Percentiles rank a stretch among this genome's conserved stretches.
phyloP scores from a whole-genome alignment of 2,329 filamentous ascomycete species.

The Davidsoniella neocaledoniae region DNA sequence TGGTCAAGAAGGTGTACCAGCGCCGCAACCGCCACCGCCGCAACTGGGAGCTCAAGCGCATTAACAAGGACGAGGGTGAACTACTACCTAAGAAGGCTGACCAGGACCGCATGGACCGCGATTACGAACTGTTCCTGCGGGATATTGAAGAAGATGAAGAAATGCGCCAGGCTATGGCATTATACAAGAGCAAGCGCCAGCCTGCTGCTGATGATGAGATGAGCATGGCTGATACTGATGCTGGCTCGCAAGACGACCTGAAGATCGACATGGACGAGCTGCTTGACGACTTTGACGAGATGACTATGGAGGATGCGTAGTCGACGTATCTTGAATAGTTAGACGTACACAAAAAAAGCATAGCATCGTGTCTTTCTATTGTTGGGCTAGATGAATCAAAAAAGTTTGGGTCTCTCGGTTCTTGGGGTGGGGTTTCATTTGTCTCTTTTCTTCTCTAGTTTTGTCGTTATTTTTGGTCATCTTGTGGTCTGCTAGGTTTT shows the following conservation, averaged over 20 bases:
- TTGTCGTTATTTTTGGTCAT: background rate
- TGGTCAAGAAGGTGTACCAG: constrained; percentile 95
- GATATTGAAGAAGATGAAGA: constrained; percentile 95
- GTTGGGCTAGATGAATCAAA: background rate
- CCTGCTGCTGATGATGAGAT: constrained; percentile 43
- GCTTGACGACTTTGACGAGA: constrained; percentile 84
- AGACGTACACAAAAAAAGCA: constrained; percentile 9
- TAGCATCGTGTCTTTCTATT: background rate
- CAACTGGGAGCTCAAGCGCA: constrained; percentile 89
- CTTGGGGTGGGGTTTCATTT: background rate
- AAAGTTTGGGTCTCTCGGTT: constrained; percentile 5
- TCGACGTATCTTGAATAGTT: background rate
- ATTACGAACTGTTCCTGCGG: constrained; percentile 93
- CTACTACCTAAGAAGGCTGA: constrained; percentile 74
- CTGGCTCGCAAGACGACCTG: constrained; percentile 38
- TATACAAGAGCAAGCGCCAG: constrained; percentile 59
- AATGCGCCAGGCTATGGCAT: constrained; percentile 61
- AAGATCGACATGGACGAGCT: constrained; percentile 65
- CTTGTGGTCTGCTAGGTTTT: background rate
- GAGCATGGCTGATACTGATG: constrained; percentile 48
- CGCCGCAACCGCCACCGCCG: constrained; percentile 66
- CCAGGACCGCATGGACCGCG: constrained; percentile 71
- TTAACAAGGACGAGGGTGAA: constrained; percentile 79
- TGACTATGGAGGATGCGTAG: constrained; percentile 48
- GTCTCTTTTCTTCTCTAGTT: constrained; percentile 3